Evolutionary conservation across 352 stramenopile genomes (phyloP).

Genomic region (Phytopythium litorale): DNA sequence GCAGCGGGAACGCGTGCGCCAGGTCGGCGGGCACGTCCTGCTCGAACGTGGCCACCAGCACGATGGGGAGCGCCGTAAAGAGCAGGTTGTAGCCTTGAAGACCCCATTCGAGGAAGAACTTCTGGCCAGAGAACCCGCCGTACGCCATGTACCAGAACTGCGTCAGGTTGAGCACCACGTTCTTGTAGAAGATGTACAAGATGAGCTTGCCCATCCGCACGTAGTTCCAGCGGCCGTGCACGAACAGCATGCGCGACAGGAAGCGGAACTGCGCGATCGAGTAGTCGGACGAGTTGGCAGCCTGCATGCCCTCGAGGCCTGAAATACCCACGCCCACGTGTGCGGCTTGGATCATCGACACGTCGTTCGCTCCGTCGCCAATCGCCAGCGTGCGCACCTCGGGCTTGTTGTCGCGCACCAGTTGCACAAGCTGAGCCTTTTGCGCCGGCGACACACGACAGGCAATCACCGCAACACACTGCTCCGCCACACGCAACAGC

Average conservation of each 20-base stretch:
- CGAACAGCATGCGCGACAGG: constrained; percentile 86
- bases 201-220: constrained; percentile 91
- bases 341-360: constrained; percentile 94
- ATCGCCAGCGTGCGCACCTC: constrained; percentile 87
- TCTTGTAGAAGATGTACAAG: constrained; percentile 96
- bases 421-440: constrained; percentile 90
- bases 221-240: constrained; percentile 95
- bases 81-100: constrained; percentile 88
- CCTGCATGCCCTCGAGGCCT: constrained; percentile 93
- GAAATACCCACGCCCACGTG: constrained; percentile 93
- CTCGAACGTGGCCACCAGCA: constrained; percentile 82
- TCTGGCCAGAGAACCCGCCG: constrained; percentile 85
- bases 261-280: constrained; percentile 95
- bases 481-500: constrained; percentile 69
- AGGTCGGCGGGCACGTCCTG: constrained; percentile 76
- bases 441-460: constrained; percentile 93
- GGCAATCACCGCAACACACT: constrained; percentile 90
- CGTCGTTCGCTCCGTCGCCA: constrained; percentile 95
- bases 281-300: constrained; percentile 93
- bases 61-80: constrained; percentile 83
- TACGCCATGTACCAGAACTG: constrained; percentile 95
- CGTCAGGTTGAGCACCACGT: constrained; percentile 93
- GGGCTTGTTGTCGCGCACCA: constrained; percentile 90
- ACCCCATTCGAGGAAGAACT: constrained; percentile 84
- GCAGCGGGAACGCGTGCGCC: constrained; percentile 62